Evolutionary conservation across 2,329 filamentous ascomycete genomes (phyloP), one percentile per base, ranked within the genome.

Genomic region (Rachicladosporium sp.): DNA sequence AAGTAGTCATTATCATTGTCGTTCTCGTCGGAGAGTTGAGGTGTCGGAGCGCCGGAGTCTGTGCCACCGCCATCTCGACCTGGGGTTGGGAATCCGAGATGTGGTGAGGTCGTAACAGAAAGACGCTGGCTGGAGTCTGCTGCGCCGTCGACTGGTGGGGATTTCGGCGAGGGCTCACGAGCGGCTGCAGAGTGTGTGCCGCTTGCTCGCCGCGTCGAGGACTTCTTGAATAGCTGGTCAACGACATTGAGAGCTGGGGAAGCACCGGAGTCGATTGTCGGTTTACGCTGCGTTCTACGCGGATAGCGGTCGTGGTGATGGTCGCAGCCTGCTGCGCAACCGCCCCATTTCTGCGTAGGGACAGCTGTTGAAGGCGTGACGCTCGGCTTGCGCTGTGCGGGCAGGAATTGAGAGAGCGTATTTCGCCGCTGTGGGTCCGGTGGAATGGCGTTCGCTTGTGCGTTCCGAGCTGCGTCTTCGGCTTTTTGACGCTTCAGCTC

Each of bases 311-410:
- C 55, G 42, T 68, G 60, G 47, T 64, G 72, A 31, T 58, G 87
- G 53, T 85, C 76, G 62, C 87, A 94, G 38, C 88, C 88, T 57
- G 91, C 80, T 2, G 80, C 82, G 60, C 88, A 95, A 31, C 88
- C 88, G 36, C 88, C 88, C 86, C 88, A 95, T 53, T 76, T 78
- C 33, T 74, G 63, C 4, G 73, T 71, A 19, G 74, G 62, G 5
- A 29, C 12, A 11, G 40, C 33, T 4, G 31, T 38, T 1, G 40
- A 27, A 3, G 9, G 23, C 23, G 31, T 33, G 31, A 64, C 64
- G 7, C 60, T 60, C 7, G 64, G 65, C 33, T 35, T 50, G 23
- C 23, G 38, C 33, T 43, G 27, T 3, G 15, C 27, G 4, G 38
- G 49, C 29, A 59, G 45, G 33, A 55, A 57, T 11, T 49, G 48